Evolutionary conservation across 2,329 filamentous ascomycete species (phyloP), one percentile per base, ranked within the genome.

Genomic region (Xylariales sp.): DNA sequence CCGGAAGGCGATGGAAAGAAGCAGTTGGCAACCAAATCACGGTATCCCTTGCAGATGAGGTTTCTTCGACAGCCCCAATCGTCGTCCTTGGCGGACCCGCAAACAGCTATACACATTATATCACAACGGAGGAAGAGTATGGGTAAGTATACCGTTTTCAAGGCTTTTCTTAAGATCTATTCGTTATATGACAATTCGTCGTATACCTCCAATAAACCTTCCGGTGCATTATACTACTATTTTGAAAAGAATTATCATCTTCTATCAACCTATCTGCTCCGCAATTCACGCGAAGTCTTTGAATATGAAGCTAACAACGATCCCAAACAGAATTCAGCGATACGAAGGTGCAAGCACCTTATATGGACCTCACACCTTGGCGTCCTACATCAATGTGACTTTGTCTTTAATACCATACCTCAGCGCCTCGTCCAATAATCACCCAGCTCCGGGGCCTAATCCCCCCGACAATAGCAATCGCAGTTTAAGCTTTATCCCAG

Each of bases 321-420:
- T 27, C 7, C n/a, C 13, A 17, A 7, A 11, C 57, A 64, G 66
- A 12, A 74, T 90, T 33, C 90, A 96, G 61, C 81, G 90, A 23
- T 95, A 95, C 57, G 90, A 96, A 63, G 90, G 89, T 24, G 90
- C 87, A 1, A 90, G 85, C 4, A 96, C 90, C 0, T 72, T 96
- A 2, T 91, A 90, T 57, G 90, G 90, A 0, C 86, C 78, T 1
- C 83, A 89, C 55, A 91, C 87, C 0, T 70, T 95, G n/a, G 81
- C 84, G 14, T 90, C 88, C 0, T 90, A 93, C 63, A 84, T 95
- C 60, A 87, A 94, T 54, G 69, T 89, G 14, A 90, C 86, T 0
- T 64, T 87, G 11, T 75, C 72, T 1, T 78, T 82, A 47, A 70
- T 95, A 2, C 78, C 78, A 3, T 84, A 83, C 48, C 73, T 95